Base-by-base conservation (phyloP, 192 early-diverging fungal species). In the Mortierella hygrophila region DNA sequence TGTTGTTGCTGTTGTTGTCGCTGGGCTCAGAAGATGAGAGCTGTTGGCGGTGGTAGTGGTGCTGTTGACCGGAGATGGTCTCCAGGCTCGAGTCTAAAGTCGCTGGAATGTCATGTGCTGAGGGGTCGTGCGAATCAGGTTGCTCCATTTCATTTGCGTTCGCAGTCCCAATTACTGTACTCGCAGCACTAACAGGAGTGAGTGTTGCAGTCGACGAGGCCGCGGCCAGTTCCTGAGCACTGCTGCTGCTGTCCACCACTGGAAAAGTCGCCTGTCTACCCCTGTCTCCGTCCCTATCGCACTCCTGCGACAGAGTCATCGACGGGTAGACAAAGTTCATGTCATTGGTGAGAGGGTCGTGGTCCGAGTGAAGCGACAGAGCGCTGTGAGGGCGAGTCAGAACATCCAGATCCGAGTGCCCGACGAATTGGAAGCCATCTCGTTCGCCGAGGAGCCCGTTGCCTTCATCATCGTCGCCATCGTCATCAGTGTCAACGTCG, bases 321-420 rank as follows among this genome's bases (percentile, higher is more conserved):
- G 84, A 86, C 11, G 84, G 84, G 44, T 81, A 86, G 49, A 86
- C 70, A 46, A 86, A 70, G 38, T 68, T 32, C 84, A 86, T 86
- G 16, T 78, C 18, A 11, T 76, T 71, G 13, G 57, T 55, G 23
- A 38, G 68, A n/a, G 52, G 75, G 35, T 68, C 65, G 11, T 57
- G 44, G 55, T 85, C 78, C 16, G 79, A 86, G 63, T 76, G 75
- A 6, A 49, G 70, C 11, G 84, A 86, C 40, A 86, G 20, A 0
- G 84, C 65, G 49, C 84, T 86, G 1, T 69, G 84, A 10, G 84
- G 76, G 8, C 84, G 78, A 41, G 75, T 81, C 23, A 68, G 40
- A 32, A 70, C 32, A 8, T 80, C 83, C 44, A 80, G 42, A 55
- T 85, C 83, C 26, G 83, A 85, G 7, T 52, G 69, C 10, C 77